Evolutionary conservation across 495 filamentous ascomycete genomes (phyloP).

Genomic region (Aspergillus steynii): DNA sequence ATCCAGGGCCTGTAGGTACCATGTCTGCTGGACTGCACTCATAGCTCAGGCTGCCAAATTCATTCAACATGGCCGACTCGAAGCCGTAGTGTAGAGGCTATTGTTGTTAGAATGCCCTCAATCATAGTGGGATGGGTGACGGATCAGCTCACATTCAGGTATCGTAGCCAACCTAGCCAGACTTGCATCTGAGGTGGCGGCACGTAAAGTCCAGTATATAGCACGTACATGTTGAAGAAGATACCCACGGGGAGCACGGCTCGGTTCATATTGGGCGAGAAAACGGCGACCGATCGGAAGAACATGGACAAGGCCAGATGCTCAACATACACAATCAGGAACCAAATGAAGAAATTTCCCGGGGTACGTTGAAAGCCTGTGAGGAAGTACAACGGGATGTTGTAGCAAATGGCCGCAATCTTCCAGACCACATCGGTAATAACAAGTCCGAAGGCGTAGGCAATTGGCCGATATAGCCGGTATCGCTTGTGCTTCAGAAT

Average conservation of each 20-base stretch:
- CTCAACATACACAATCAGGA: constrained; percentile 40
- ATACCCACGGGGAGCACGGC: constrained; percentile 11
- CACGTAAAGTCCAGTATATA: constrained; percentile 12
- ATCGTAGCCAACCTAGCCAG: constrained; percentile 62
- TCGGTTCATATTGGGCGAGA: constrained; percentile 1
- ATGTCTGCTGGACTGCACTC: constrained; percentile 14
- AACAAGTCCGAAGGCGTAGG: constrained; percentile 15
- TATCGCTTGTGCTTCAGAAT: constrained; percentile 19
- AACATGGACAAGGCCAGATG: constrained; percentile 9
- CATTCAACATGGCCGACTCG: constrained; percentile 54
- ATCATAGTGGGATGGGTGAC: background rate
- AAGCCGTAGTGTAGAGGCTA: constrained; percentile 48
- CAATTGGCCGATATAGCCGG: constrained; percentile 15
- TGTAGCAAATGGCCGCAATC: constrained; percentile 8
- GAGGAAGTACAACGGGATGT: constrained; percentile 63
- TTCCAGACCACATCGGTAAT: constrained; percentile 22
- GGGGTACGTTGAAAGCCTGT: constrained; percentile 56
- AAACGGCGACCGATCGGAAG: constrained; percentile 11
- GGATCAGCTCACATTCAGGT: constrained; percentile 44
- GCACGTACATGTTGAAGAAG: constrained; percentile 10
- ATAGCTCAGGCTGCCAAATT: constrained; percentile 35
- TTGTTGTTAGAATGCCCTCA: background rate
- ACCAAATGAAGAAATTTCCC: constrained; percentile 70
- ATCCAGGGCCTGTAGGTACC: constrained; percentile 32
- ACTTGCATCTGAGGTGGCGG: constrained; percentile 20